A percentile compares a stretch with the other conserved stretches of the same genome.
Evolutionary conservation across 345 rosid genomes (phyloP).

Genomic region (Dipteronia sinensis): DNA sequence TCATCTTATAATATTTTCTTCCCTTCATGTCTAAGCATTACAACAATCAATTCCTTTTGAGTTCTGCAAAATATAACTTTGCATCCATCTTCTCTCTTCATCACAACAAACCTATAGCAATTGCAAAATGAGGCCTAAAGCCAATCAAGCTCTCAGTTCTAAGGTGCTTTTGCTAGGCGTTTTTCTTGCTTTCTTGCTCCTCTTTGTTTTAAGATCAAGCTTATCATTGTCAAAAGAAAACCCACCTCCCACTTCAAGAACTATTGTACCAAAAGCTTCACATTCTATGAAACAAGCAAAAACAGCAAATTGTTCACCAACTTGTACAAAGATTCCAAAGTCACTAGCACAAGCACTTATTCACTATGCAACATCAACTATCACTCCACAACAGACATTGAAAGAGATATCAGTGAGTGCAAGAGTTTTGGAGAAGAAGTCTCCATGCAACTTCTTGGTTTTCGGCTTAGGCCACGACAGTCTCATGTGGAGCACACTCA

Average conservation of each 20-base stretch:
- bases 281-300: background rate
- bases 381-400: slow-evolving; percentile 84
- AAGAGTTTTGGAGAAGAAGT: slow-evolving; percentile 54
- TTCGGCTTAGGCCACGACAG: slow-evolving; percentile 93
- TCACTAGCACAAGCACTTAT: slow-evolving; percentile 67
- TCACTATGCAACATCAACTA: slow-evolving; percentile 78
- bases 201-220: slow-evolving; percentile 63
- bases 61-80: slow-evolving; percentile 11
- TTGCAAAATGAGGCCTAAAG: slow-evolving; percentile 63
- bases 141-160: slow-evolving; percentile 44
- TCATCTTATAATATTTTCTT: slow-evolving; percentile 27
- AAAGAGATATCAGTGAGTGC: slow-evolving; percentile 70
- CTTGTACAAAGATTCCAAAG: slow-evolving; percentile 60
- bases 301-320: slow-evolving; percentile 34
- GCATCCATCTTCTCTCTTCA: slow-evolving; percentile 2
- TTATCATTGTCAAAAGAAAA: slow-evolving; percentile 39
- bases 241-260: slow-evolving; percentile 8
- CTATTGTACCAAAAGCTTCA: slow-evolving; percentile 2
- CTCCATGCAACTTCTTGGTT: slow-evolving; percentile 92
- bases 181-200: slow-evolving; percentile 57
- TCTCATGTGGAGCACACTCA: slow-evolving; percentile 88
- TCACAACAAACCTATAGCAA: too few species aligned
- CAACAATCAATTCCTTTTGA: slow-evolving; percentile 15
- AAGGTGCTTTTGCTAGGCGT: slow-evolving; percentile 65
- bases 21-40: slow-evolving; percentile 60